These are phyloP conservation scores for Dactylis glomerata DNA, from an alignment of 176 grass and related monocot species.

Conservation along the genomic window DNA sequence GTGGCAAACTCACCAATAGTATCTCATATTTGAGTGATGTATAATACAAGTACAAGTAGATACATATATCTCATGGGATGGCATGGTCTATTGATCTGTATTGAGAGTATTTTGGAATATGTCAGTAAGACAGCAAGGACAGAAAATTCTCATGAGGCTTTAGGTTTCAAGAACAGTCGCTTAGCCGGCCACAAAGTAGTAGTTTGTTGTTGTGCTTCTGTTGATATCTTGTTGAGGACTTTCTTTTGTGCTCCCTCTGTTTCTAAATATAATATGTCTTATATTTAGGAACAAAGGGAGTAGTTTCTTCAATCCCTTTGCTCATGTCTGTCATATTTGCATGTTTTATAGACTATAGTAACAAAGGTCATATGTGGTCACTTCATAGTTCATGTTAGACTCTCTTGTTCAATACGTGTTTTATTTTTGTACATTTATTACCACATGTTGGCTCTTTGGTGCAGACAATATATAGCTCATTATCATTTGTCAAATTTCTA, in stretches of 20 bases:
- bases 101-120: neutral
- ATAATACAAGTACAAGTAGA: neutral
- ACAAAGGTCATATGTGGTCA: neutral
- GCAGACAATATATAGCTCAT: neutral
- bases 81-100: neutral
- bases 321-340: neutral
- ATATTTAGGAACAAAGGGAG: too few species aligned
- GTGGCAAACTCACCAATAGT: neutral
- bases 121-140: neutral
- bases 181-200: neutral
- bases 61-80: neutral
- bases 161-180: neutral
- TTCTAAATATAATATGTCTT: too few species aligned
- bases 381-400: neutral
- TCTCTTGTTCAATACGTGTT: neutral
- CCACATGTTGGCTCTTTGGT: neutral
- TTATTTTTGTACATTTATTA: neutral
- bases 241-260: too few species aligned
- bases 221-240: neutral
- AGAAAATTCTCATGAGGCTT: neutral
- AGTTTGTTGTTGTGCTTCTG: neutral
- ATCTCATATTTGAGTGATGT: slow-evolving; percentile 5
- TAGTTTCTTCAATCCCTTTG: neutral
- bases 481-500: neutral
- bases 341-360: neutral